phyloP scores from a whole-genome alignment of 805 yeast genomes.

The Cyberlindnera galapagoensis region DNA sequence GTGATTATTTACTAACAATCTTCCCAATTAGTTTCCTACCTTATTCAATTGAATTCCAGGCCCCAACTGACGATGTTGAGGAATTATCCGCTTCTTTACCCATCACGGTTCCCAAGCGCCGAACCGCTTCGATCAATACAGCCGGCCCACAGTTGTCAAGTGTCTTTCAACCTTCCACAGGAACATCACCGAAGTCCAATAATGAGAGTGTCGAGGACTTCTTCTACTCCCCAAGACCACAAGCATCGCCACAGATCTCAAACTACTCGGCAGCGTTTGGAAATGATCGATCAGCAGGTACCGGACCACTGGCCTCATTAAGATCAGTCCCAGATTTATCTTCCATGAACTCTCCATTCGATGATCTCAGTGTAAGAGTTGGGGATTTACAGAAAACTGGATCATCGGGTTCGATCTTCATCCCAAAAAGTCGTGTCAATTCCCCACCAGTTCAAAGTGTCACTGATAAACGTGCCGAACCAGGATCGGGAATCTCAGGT shows the following conservation, averaged over 20 bases:
- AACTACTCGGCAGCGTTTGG: too few species aligned
- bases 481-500: slow-evolving; percentile 5
- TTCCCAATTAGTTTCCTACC: slow-evolving; percentile 49
- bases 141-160: slow-evolving; percentile 8
- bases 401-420: slow-evolving; percentile 17
- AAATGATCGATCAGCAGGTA: too few species aligned
- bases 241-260: slow-evolving; percentile 10
- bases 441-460: slow-evolving; percentile 18
- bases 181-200: slow-evolving; percentile 6
- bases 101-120: slow-evolving; percentile 15
- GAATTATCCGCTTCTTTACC: slow-evolving; percentile 17
- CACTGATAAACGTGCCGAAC: slow-evolving; percentile 3
- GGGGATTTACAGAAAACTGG: slow-evolving; percentile 13
- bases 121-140: slow-evolving; percentile 15
- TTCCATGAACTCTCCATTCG: too few species aligned
- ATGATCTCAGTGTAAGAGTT: too few species aligned
- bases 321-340: too few species aligned
- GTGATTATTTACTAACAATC: slow-evolving; percentile 1
- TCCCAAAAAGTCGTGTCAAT: slow-evolving; percentile 38
- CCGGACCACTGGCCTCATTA: too few species aligned
- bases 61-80: slow-evolving; percentile 27
- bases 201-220: slow-evolving; percentile 23
- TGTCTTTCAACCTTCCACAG: background rate
- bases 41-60: slow-evolving; percentile 57
- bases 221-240: slow-evolving; percentile 13